These are phyloP conservation scores for Wickerhamiella azymoides DNA, from an alignment of 805 yeast genomes.

Conservation along the genomic window DNA sequence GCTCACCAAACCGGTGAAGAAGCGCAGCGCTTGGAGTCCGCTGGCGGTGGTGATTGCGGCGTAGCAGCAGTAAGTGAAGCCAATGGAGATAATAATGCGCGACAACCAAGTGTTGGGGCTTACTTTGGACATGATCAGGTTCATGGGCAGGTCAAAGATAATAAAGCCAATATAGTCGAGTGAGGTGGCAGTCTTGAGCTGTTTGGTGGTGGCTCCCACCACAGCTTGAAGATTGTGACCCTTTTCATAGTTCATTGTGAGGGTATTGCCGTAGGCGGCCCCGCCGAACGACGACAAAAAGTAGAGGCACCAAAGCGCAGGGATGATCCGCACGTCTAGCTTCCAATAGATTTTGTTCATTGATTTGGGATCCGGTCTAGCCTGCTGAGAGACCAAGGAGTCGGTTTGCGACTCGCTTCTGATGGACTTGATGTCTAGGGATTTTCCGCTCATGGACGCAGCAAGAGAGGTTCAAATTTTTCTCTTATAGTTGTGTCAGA, in stretches of 20 bases:
- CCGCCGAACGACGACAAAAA: constrained; percentile 69
- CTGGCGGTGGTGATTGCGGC: constrained; percentile 39
- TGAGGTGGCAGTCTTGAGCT: constrained; percentile 63
- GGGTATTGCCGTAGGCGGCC: constrained; percentile 60
- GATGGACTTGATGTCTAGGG: neutral
- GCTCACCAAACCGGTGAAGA: constrained; percentile 60
- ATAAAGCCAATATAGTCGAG: constrained; percentile 72
- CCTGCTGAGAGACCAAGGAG: neutral
- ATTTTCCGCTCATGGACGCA: neutral
- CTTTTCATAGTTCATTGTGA: constrained; percentile 56
- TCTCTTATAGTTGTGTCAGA: neutral
- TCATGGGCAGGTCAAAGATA: constrained; percentile 79
- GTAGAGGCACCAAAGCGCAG: constrained; percentile 69
- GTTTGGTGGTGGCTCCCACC: constrained; percentile 39
- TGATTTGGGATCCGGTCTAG: neutral
- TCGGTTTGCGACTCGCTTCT: neutral
- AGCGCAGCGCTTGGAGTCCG: constrained; percentile 58
- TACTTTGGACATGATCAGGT: constrained; percentile 64
- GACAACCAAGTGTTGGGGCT: constrained; percentile 80
- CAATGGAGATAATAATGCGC: constrained; percentile 63
- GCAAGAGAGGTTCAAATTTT: neutral
- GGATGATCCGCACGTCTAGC: constrained; percentile 59
- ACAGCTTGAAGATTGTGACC: constrained; percentile 48
- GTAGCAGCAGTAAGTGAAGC: constrained; percentile 64
- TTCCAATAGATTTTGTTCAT: constrained; percentile 33